These are phyloP conservation scores for Thermochaetoides thermophila DNA, from an alignment of 495 filamentous ascomycete genomes.

Conservation along the genomic window DNA sequence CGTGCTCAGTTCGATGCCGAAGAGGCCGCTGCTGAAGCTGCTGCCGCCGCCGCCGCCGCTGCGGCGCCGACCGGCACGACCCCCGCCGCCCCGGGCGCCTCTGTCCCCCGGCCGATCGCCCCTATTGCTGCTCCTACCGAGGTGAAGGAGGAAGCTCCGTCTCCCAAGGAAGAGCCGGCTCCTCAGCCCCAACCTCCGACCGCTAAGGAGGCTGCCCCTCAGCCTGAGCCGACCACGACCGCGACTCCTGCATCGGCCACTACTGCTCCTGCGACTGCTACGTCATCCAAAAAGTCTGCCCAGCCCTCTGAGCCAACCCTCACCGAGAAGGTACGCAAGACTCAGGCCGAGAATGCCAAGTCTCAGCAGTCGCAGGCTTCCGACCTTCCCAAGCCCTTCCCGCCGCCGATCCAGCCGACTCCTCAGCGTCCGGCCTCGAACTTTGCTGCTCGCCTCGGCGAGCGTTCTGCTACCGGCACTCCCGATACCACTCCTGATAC, in stretches of 20 bases:
- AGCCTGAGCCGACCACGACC: not conserved
- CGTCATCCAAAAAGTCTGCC: conserved; percentile 6
- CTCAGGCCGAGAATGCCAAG: conserved; percentile 41
- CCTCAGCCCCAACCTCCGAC: not conserved
- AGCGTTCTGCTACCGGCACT: conserved; percentile 60
- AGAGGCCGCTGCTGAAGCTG: conserved; percentile 10
- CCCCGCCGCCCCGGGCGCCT: no score
- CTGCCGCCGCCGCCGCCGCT: conserved; percentile 1
- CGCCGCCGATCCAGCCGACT: conserved; percentile 47
- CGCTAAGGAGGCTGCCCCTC: conserved; percentile 1
- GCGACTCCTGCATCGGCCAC: not conserved
- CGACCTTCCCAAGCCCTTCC: conserved; percentile 65
- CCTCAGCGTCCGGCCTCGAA: conserved; percentile 73
- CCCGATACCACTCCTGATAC: conserved; percentile 35
- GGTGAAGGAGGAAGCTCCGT: conserved; percentile 5
- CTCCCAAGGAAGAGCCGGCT: conserved; percentile 2
- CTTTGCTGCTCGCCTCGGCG: conserved; percentile 63
- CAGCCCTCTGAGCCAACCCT: conserved; percentile 34
- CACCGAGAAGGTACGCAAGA: conserved; percentile 80
- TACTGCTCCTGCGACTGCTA: not conserved
- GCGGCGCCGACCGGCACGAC: no score
- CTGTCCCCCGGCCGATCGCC: no score
- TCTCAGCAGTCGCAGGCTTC: conserved; percentile 40
- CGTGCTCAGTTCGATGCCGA: conserved; percentile 42
- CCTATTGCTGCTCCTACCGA: no score